A percentile compares a stretch with the other conserved stretches of the same genome.
Conservation (phyloP, 73 alveolate genomes). For the Tetrahymena elliotti region DNA sequence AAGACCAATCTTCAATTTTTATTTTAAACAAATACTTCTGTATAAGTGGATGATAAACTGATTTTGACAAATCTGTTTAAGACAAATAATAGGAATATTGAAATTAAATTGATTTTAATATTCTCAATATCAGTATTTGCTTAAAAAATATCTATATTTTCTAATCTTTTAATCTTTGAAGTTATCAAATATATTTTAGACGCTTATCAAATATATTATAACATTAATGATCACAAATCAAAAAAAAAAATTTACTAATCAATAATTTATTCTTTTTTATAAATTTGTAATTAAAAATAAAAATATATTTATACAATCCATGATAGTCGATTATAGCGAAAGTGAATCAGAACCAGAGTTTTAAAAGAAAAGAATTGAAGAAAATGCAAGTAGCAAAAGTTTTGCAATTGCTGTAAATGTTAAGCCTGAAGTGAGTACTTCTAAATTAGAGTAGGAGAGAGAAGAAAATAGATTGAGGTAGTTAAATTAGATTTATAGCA, state of each 20-base stretch:
- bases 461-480: slow-evolving; percentile 10
- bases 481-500: slow-evolving; percentile 19
- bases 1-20: no score
- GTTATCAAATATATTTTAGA: neutral
- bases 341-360: neutral
- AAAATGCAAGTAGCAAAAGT: neutral
- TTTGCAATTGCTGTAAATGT: slow-evolving; percentile 18
- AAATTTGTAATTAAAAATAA: neutral
- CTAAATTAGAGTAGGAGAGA: neutral
- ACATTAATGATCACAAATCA: neutral
- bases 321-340: slow-evolving; percentile 45
- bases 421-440: slow-evolving; percentile 31
- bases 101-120: no score
- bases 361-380: neutral
- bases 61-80: neutral
- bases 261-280: neutral
- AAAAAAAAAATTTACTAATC: neutral
- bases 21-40: no score
- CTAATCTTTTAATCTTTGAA: neutral
- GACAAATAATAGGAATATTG: neutral
- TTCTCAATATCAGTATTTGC: no score
- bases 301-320: neutral
- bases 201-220: neutral
- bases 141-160: neutral
- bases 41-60: neutral